Evolutionary conservation across 2,329 filamentous ascomycete genomes (phyloP).

Genomic region (Cadophora sp.): DNA sequence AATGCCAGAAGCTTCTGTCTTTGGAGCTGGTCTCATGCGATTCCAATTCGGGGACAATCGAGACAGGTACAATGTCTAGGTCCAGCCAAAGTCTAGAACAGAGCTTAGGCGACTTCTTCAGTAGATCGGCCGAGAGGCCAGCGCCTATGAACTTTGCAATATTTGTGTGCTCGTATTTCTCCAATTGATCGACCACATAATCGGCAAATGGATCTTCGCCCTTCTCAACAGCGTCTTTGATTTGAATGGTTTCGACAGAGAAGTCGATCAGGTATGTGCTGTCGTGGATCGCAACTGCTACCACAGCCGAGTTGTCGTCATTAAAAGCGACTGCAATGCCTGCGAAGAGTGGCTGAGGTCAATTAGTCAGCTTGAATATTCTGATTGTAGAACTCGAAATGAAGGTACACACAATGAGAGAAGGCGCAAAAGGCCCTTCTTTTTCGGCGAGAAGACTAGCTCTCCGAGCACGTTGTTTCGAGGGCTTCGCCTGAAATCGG

Average conservation of each 20-base stretch:
- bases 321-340: conserved; percentile 63
- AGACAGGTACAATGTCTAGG: conserved; percentile 76
- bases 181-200: conserved; percentile 63
- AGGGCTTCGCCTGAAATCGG: conserved; percentile 30
- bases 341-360: conserved; percentile 61
- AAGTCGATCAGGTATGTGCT: conserved; percentile 79
- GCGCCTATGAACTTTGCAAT: conserved; percentile 77
- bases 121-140: conserved; percentile 68
- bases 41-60: conserved; percentile 58
- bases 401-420: conserved; percentile 30
- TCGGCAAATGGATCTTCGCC: conserved; percentile 60
- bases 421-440: conserved; percentile 36
- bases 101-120: conserved; percentile 66
- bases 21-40: conserved; percentile 45
- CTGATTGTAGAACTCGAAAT: not conserved
- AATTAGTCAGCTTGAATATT: conserved; percentile 2
- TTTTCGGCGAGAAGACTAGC: conserved; percentile 31
- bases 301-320: conserved; percentile 57
- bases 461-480: conserved; percentile 29
- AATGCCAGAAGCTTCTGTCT: conserved; percentile 54
- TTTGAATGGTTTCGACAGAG: conserved; percentile 63
- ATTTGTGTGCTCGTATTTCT: conserved; percentile 68
- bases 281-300: conserved; percentile 76
- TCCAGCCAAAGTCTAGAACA: conserved; percentile 78
- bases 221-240: conserved; percentile 49